Evolutionary conservation across 1,284 basidiomycete species (phyloP).

Genomic region (Chiua sp.): DNA sequence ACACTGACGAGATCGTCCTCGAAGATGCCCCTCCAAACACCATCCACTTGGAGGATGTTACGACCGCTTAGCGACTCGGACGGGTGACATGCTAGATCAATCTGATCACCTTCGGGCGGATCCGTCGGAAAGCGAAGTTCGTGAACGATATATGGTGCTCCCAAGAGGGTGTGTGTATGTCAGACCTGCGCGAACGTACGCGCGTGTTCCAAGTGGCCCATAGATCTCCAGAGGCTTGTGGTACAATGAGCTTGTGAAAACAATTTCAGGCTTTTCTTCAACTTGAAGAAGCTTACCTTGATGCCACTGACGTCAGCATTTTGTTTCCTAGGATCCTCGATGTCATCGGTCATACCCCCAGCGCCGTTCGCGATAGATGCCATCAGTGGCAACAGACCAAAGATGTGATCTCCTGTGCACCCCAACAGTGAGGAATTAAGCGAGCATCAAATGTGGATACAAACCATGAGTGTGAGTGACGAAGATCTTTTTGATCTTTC

Average conservation of each 20-base stretch:
- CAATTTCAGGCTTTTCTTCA: neutral
- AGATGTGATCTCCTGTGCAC: slow-evolving; percentile 80
- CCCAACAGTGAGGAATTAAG: neutral
- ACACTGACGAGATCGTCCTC: slow-evolving; percentile 66
- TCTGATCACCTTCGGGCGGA: slow-evolving; percentile 53
- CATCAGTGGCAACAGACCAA: slow-evolving; percentile 79
- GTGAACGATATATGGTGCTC: slow-evolving; percentile 85
- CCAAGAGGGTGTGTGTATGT: slow-evolving; percentile 76
- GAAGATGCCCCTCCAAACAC: slow-evolving; percentile 77
- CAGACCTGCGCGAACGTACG: slow-evolving; percentile 79
- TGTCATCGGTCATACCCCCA: slow-evolving; percentile 65
- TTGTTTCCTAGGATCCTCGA: slow-evolving; percentile 59
- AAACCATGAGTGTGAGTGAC: slow-evolving; percentile 92
- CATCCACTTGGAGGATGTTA: slow-evolving; percentile 68
- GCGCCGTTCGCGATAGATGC: slow-evolving; percentile 71
- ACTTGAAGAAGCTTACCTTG: slow-evolving; percentile 40
- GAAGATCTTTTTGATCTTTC: slow-evolving; percentile 86
- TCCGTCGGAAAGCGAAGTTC: slow-evolving; percentile 76
- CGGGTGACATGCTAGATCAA: slow-evolving; percentile 50
- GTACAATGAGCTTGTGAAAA: slow-evolving; percentile 7
- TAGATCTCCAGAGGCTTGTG: slow-evolving; percentile 80
- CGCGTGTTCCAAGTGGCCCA: slow-evolving; percentile 86
- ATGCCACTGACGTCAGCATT: slow-evolving; percentile 13
- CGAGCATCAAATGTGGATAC: neutral
- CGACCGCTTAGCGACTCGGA: slow-evolving; percentile 69